Conservation (phyloP, 805 yeast species). For the Wickerhamiella kurtzmanii region DNA sequence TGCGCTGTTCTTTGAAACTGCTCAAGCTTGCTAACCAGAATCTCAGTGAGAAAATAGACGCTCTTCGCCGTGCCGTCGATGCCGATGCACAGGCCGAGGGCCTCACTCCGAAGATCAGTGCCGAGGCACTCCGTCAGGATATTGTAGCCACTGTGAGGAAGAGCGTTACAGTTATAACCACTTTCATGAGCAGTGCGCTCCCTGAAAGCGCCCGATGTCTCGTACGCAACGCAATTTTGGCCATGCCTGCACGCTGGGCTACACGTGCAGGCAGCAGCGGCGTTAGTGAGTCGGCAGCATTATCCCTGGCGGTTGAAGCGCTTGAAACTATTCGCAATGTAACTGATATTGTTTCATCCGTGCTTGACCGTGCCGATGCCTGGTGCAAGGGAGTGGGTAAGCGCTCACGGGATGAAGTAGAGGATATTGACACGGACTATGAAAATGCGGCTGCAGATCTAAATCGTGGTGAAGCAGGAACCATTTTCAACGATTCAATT, state of each 20-base stretch:
- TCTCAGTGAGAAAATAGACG: conserved; percentile 16
- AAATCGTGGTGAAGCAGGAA: background rate
- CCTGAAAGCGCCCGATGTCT: conserved; percentile 70
- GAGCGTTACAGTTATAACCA: conserved; percentile 72
- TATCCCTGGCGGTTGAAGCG: conserved; percentile 78
- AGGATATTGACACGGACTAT: conserved; percentile 1
- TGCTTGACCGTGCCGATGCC: conserved; percentile 67
- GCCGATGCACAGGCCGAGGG: conserved; percentile 15
- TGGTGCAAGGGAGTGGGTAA: conserved; percentile 41
- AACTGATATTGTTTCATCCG: conserved; percentile 73
- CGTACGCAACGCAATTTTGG: conserved; percentile 64
- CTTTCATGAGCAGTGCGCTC: conserved; percentile 61
- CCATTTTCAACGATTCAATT: conserved; percentile 2
- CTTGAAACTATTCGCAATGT: conserved; percentile 75
- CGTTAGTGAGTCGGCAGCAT: conserved; percentile 47
- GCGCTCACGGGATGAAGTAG: conserved; percentile 11
- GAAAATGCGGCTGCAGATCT: background rate
- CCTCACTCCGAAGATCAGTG: conserved; percentile 18
- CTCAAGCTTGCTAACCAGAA: conserved; percentile 18
- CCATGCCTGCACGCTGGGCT: conserved; percentile 66
- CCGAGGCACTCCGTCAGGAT: conserved; percentile 49
- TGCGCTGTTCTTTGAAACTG: conserved; percentile 13
- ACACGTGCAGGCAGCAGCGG: conserved; percentile 18
- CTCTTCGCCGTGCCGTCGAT: conserved; percentile 18
- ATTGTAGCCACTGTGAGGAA: conserved; percentile 81